These are phyloP conservation scores for Dissophora ornata DNA, from an alignment of 192 early-diverging fungal species.

Conservation along the genomic window DNA sequence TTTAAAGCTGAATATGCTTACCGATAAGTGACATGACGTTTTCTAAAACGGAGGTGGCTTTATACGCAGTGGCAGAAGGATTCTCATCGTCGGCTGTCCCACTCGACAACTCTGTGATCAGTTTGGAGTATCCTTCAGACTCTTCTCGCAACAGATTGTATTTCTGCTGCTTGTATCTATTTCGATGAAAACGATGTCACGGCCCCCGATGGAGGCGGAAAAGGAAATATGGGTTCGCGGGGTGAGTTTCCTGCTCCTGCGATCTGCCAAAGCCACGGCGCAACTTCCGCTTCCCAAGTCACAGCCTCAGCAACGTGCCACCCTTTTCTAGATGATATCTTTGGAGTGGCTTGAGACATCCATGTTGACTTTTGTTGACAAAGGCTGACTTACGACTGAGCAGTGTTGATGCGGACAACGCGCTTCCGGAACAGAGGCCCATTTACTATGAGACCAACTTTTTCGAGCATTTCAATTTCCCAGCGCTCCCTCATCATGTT, in stretches of 20 bases:
- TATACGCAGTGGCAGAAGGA: background rate
- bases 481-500: slow-evolving; percentile 64
- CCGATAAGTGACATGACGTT: slow-evolving; percentile 26
- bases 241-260: no score
- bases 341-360: no score
- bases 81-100: slow-evolving; percentile 31
- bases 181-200: no score
- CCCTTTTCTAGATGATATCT: no score
- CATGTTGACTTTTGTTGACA: background rate
- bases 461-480: slow-evolving; percentile 65
- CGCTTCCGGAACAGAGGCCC: slow-evolving; percentile 55
- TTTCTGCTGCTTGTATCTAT: slow-evolving; percentile 83
- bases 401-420: slow-evolving; percentile 66
- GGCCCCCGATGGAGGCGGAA: background rate
- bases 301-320: no score
- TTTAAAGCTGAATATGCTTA: slow-evolving; percentile 1
- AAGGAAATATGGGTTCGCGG: background rate
- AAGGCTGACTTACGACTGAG: slow-evolving; percentile 45
- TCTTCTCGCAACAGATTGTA: slow-evolving; percentile 88
- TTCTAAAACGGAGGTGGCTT: slow-evolving; percentile 9
- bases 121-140: slow-evolving; percentile 81
- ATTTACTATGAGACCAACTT: slow-evolving; percentile 60
- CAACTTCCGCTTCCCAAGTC: no score
- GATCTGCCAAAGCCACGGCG: no score
- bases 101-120: slow-evolving; percentile 68